A percentile compares a stretch with the other conserved stretches of the same genome.
Evolutionary conservation across 208 protist genomes (phyloP).

Genomic region (Zelonia costaricensis): DNA sequence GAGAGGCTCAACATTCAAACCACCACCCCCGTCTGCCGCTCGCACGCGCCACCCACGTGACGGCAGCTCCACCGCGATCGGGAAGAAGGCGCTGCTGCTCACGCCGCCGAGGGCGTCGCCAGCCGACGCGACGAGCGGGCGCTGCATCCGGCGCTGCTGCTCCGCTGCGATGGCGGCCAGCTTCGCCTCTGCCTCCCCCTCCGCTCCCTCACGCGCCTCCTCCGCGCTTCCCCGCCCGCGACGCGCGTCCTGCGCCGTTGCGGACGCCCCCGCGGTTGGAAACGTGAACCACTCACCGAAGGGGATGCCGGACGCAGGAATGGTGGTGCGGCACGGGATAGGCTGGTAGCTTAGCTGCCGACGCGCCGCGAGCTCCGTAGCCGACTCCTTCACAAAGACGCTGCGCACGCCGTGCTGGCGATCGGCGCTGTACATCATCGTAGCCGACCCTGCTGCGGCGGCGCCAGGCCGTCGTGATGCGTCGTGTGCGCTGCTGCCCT

Average conservation of each 20-base stretch:
- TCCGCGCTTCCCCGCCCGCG: constrained; percentile 5
- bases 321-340: constrained; percentile 47
- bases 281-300: constrained; percentile 67
- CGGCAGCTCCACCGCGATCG: constrained; percentile 75
- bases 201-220: no score
- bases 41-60: constrained; percentile 62
- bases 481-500: not conserved
- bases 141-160: constrained; percentile 21
- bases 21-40: constrained; percentile 2
- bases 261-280: constrained; percentile 6
- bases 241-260: not conserved
- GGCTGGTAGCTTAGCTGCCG: constrained; percentile 57
- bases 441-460: not conserved
- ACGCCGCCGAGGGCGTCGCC: constrained; percentile 24
- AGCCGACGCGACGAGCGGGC: constrained; percentile 16
- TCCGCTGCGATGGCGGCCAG: constrained; percentile 3
- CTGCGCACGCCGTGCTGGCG: constrained; percentile 66
- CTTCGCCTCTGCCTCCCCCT: constrained; percentile 4
- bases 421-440: constrained; percentile 66
- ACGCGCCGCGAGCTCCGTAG: constrained; percentile 54
- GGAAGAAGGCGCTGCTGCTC: constrained; percentile 41
- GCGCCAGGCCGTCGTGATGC: not conserved
- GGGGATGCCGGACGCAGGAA: constrained; percentile 53
- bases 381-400: constrained; percentile 74
- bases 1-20: constrained; percentile 13